phyloP scores from a whole-genome alignment of 106 monocot species.

The Allium cepa region DNA sequence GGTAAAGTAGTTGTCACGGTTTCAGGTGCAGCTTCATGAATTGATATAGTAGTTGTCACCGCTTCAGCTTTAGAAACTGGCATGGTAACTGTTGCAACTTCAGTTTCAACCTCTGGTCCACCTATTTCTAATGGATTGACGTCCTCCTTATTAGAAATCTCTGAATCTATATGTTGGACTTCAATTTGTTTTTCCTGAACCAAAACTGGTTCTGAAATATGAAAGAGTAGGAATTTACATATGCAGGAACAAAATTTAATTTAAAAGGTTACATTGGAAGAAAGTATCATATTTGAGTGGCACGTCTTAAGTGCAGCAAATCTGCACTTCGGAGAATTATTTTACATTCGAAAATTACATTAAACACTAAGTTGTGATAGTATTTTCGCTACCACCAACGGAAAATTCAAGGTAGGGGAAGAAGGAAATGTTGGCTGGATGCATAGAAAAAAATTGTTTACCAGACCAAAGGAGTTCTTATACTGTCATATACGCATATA shows the following conservation, averaged over 20 bases:
- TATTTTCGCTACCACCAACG: no score
- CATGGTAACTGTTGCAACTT: slow-evolving; percentile 3
- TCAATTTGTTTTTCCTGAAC: slow-evolving; percentile 10
- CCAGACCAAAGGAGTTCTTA: background rate
- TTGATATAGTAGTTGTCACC: no score
- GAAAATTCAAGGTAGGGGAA: no score
- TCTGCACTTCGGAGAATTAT: background rate
- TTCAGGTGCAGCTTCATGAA: no score
- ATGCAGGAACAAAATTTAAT: no score
- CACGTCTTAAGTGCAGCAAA: background rate
- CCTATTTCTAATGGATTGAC: slow-evolving; percentile 10
- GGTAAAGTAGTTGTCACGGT: no score
- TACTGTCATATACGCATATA: background rate
- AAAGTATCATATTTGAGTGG: background rate
- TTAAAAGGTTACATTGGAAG: no score
- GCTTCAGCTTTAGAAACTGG: no score
- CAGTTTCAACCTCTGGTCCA: slow-evolving; percentile 12
- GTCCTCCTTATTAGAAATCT: slow-evolving; percentile 9
- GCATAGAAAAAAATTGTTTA: background rate
- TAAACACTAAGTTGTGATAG: background rate
- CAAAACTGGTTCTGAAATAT: slow-evolving; percentile 12
- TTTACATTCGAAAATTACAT: background rate
- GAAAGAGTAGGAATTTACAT: background rate
- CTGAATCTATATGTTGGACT: slow-evolving; percentile 5
- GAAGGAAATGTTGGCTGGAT: no score